Conservation (phyloP, 2,329 filamentous ascomycete species). For the Alternaria consortialis region DNA sequence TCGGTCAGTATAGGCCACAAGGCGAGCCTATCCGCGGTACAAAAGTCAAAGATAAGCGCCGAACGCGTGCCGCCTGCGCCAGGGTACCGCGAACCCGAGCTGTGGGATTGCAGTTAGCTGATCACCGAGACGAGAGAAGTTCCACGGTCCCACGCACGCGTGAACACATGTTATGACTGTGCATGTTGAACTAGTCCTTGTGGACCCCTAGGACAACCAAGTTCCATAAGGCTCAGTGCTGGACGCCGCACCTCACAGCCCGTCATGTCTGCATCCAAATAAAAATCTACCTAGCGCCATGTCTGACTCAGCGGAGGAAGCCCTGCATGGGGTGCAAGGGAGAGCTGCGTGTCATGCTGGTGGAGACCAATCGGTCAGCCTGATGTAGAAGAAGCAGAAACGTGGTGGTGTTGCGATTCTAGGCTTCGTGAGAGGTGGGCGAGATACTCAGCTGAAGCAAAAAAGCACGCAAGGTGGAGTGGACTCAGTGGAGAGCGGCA, state of each 20-base stretch:
- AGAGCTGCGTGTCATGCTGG: not conserved
- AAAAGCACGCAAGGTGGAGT: constrained; percentile 4
- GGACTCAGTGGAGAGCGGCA: not conserved
- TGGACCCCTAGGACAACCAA: not conserved
- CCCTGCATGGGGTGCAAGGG: not conserved
- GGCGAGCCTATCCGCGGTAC: not conserved
- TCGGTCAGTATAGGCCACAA: not conserved
- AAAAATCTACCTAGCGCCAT: not conserved
- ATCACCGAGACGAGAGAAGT: not conserved
- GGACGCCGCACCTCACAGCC: not conserved
- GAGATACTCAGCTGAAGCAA: not conserved
- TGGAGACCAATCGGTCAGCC: not conserved
- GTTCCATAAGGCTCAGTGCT: not conserved
- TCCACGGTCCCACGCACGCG: not conserved
- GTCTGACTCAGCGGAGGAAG: not conserved
- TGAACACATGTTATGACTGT: not conserved
- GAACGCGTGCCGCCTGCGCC: constrained; percentile 4
- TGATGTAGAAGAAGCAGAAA: not conserved
- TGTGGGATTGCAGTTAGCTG: not conserved
- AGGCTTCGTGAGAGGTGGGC: not conserved
- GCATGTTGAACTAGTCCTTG: not conserved
- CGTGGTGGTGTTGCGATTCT: not conserved
- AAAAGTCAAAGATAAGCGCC: not conserved
- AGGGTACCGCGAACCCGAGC: constrained; percentile 3
- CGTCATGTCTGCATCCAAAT: not conserved